These are phyloP conservation scores for Acanthamoeba triangularis DNA, from an alignment of 208 protist species.

Conservation along the genomic window DNA sequence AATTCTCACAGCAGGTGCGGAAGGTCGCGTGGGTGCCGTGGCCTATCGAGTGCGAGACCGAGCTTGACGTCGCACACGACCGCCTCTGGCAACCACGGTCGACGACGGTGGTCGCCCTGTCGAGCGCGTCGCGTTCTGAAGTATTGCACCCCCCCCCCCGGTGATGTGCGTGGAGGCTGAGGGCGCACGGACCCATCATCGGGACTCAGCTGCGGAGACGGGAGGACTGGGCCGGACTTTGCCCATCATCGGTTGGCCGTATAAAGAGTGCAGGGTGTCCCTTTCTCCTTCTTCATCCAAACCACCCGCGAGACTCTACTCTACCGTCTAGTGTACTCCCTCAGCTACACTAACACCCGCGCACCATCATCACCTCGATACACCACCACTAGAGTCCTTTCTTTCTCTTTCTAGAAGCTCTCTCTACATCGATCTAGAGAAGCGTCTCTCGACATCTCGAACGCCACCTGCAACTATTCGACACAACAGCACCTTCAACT, in stretches of 20 bases:
- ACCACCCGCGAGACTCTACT: background rate
- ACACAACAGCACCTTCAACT: background rate
- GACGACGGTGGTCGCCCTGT: background rate
- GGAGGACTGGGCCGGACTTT: slow-evolving; percentile 16
- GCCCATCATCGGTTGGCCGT: background rate
- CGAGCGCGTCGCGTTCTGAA: background rate
- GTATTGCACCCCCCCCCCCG: background rate
- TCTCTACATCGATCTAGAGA: background rate
- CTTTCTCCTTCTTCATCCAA: background rate
- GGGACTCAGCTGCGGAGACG: background rate
- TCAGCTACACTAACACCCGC: slow-evolving; percentile 14
- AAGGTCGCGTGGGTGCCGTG: background rate
- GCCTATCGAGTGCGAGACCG: background rate
- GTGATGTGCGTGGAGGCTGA: background rate
- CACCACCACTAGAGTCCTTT: background rate
- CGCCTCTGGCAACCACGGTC: background rate
- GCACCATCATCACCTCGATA: background rate
- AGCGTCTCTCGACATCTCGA: background rate
- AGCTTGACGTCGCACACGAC: background rate
- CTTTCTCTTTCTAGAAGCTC: background rate
- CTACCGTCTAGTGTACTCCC: slow-evolving; percentile 1
- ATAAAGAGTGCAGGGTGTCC: background rate
- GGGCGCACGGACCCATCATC: slow-evolving; percentile 50
- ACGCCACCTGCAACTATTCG: slow-evolving; percentile 45
- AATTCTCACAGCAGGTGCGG: slow-evolving; percentile 8